Evolutionary conservation across 129 eudicot genomes (phyloP), one percentile per base, ranked within the genome.

Genomic region (Arctium minus): DNA sequence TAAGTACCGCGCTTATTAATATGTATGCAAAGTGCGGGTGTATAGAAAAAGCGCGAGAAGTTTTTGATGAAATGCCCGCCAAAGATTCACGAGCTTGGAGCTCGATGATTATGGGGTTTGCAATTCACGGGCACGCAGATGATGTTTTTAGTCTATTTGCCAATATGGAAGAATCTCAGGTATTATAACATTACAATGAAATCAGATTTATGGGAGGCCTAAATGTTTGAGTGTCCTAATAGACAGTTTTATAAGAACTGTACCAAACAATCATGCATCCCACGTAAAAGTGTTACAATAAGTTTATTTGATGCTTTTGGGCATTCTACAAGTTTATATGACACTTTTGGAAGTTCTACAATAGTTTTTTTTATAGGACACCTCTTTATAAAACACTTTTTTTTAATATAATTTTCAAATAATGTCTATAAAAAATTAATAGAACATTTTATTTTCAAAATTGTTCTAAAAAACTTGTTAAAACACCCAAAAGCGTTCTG

Each of bases 81-180:
- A 92, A 79, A 81, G 97, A 92, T 90, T 81, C 89, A 30, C 88
- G 86, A 87, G 89, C 94, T 75, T 92, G 92, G 94, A 92, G 91
- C 87, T 90, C 97, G 4, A 92, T 92, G 97, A 92, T 92, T 50
- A 86, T 88, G 5, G 92, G 90, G 70, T 89, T 88, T 33, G 96
- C 92, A 0, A 79, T 88, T 17, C 89, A 88, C 71, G 92, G 92
- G 46, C 83, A 74, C 60, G 88, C 89, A 4, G 89, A 85, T 29
- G 88, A 86, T 67, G 92, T 92, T 8, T 50, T 92, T 84, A 82
- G 71, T 56, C 70, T 81, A 11, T 92, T 88, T 81, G 83, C 88
- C 8, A 37, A 65, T 17, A 90, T 92, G 92, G 88, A 79, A 87
- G 46, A 81, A 83, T 85, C 89, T 35, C 46, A 85, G 91, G 94